Evolutionary conservation across 169 alveolate genomes (phyloP).

Genomic region (Prorocentrum cordatum): DNA sequence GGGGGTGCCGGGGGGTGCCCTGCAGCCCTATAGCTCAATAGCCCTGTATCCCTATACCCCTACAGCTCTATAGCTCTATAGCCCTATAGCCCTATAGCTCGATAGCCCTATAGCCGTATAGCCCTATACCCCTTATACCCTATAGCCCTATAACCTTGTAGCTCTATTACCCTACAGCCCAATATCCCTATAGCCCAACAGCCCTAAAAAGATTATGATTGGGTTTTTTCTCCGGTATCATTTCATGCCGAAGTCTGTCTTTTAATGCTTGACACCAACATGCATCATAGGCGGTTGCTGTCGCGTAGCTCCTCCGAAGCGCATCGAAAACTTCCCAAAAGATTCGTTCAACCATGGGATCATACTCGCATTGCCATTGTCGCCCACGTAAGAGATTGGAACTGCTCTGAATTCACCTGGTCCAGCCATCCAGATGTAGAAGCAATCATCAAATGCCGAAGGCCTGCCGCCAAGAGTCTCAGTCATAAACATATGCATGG

Average conservation of each 20-base stretch:
- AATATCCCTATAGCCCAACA: too few relatives aligned
- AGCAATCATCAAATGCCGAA: neutral
- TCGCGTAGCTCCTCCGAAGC: neutral
- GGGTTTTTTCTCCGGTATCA: too few relatives aligned
- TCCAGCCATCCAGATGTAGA: neutral
- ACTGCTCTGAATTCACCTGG: neutral
- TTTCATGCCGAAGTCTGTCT: neutral
- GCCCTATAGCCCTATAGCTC: too few relatives aligned
- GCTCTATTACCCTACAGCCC: too few relatives aligned
- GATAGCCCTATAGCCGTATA: too few relatives aligned
- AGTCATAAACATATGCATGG: neutral
- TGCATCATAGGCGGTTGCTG: neutral
- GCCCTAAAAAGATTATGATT: too few relatives aligned
- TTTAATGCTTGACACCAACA: neutral
- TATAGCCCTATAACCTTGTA: too few relatives aligned
- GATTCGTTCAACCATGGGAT: neutral
- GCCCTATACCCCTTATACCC: too few relatives aligned
- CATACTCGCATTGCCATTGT: neutral
- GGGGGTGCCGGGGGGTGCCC: too few relatives aligned
- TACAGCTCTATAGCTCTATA: too few relatives aligned
- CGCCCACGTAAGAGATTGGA: neutral
- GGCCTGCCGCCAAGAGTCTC: neutral
- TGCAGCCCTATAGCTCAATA: too few relatives aligned
- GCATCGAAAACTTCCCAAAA: neutral
- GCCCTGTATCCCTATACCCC: too few relatives aligned